Conservation (phyloP, 192 early-diverging fungal genomes). For the Coemansia sp. region DNA sequence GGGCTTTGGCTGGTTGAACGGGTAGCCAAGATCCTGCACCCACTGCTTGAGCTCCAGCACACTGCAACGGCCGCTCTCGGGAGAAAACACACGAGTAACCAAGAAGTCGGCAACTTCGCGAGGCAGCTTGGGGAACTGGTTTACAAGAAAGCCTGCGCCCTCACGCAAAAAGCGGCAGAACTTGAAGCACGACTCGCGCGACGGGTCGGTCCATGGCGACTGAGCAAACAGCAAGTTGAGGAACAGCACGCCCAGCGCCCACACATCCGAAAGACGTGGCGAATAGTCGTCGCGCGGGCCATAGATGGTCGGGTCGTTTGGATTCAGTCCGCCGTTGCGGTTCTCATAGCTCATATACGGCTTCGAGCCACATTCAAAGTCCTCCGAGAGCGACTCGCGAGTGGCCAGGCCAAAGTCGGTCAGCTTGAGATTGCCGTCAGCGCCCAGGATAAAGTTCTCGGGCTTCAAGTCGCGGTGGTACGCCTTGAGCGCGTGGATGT, state of each 20-base stretch:
- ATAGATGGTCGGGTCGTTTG: slow-evolving; percentile 47
- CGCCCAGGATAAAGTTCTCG: slow-evolving; percentile 69
- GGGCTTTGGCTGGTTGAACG: slow-evolving; percentile 33
- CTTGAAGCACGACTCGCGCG: slow-evolving; percentile 56
- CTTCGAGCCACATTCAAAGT: slow-evolving; percentile 84
- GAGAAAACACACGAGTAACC: slow-evolving; percentile 61
- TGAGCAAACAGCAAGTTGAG: slow-evolving; percentile 70
- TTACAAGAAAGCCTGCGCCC: slow-evolving; percentile 59
- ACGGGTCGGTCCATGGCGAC: slow-evolving; percentile 71
- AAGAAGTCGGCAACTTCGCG: slow-evolving; percentile 63
- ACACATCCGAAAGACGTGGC: slow-evolving; percentile 63
- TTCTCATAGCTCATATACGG: slow-evolving; percentile 74
- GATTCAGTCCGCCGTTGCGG: slow-evolving; percentile 51
- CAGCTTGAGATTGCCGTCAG: slow-evolving; percentile 70
- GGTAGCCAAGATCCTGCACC: slow-evolving; percentile 43
- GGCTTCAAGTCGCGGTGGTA: slow-evolving; percentile 94
- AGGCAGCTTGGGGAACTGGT: slow-evolving; percentile 58
- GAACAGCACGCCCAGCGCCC: slow-evolving; percentile 72
- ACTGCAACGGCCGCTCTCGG: slow-evolving; percentile 55
- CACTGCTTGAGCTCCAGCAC: slow-evolving; percentile 56
- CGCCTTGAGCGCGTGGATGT: slow-evolving; percentile 73
- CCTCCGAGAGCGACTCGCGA: slow-evolving; percentile 68
- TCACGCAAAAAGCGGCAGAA: slow-evolving; percentile 63
- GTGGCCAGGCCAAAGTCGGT: slow-evolving; percentile 95
- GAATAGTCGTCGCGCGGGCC: slow-evolving; percentile 60